These are phyloP conservation scores for Grigorovia jiainica DNA, from an alignment of 805 yeast species.

Conservation along the genomic window DNA sequence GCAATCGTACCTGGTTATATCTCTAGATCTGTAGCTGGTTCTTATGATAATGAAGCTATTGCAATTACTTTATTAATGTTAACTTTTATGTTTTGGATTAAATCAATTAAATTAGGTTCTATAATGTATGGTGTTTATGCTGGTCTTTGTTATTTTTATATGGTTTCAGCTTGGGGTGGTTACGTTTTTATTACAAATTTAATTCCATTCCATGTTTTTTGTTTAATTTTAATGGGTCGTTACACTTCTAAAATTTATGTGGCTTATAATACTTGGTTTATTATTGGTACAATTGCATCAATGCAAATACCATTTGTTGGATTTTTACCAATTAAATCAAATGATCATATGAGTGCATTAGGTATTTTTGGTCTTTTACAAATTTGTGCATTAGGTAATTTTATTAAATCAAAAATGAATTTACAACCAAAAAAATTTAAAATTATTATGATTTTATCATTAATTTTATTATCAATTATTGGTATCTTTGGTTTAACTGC, in stretches of 20 bases:
- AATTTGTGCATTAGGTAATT: conserved; percentile 77
- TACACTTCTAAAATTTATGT: conserved; percentile 75
- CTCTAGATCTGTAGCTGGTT: conserved; percentile 96
- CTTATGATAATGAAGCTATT: conserved; percentile 97
- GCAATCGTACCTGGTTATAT: conserved; percentile 98
- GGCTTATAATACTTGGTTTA: conserved; percentile 94
- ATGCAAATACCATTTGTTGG: conserved; percentile 99
- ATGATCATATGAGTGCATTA: conserved; percentile 96
- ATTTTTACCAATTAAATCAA: conserved; percentile 89
- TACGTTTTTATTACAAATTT: conserved; percentile 96
- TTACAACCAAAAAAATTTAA: conserved; percentile 52
- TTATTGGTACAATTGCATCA: conserved; percentile 93
- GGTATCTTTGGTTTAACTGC: conserved; percentile 67
- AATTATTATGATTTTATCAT: conserved; percentile 52
- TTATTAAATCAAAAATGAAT: conserved; percentile 64
- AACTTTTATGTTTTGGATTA: conserved; percentile 92
- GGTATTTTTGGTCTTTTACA: conserved; percentile 96
- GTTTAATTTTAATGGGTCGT: conserved; percentile 87
- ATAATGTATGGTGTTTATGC: conserved; percentile 74
- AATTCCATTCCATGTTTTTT: conserved; percentile 91
- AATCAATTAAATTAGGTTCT: conserved; percentile 85
- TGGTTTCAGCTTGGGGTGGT: conserved; percentile 99
- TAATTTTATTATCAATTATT: conserved; percentile 43
- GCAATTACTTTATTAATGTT: conserved; percentile 94
- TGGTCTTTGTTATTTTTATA: conserved; percentile 87